Evolutionary conservation across 176 grass and related monocot species (phyloP), one percentile per base, ranked within the genome.

Genomic region (Tillandsia fasciculata): DNA sequence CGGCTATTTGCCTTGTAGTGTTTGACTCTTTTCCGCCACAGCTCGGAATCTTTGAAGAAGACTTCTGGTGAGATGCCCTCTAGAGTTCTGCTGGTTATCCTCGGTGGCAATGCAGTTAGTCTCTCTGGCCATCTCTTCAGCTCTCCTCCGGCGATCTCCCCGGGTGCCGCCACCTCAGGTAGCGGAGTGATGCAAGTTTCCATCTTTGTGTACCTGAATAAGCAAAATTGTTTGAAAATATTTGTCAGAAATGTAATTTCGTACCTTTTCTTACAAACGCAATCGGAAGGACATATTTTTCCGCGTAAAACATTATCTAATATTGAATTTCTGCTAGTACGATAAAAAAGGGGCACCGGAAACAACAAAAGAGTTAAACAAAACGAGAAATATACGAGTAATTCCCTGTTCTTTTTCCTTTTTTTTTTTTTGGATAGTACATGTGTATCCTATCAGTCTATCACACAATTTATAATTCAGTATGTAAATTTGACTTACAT

Each of bases 61-160:
- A 57, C 13, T 3, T 81, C 63, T 33, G 54, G 50, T 49, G 78
- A 59, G 26, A 81, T 26, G 47, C 68, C 49, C 24, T 26, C 52
- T 2, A 81, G 22, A 47, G 26, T 63, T 17, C 78, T 63, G 10
- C 71, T 49, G 48, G 13, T 2, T 28, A 81, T 74, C 23, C 77
- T 80, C 26, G 78, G 71, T 0, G 71, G 69, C 12, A 73, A 22
- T 12, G 52, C 42, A 11, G 10, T 61, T 1, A 81, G 78, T 58
- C 78, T 81, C 63, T 81, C 64, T 23, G 71, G 78, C 78, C 78
- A 81, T 50, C 14, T 81, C 20, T 81, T 69, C 12, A 74, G 13
- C 56, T 81, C 71, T 33, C 70, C 77, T 73, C 77, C 77, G 10
- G 77, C 69, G 10, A 65, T 13, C 2, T 74, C 77, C 67, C 52